phyloP scores from a whole-genome alignment of 495 filamentous ascomycete genomes.

The Podospora pseudocomata region DNA sequence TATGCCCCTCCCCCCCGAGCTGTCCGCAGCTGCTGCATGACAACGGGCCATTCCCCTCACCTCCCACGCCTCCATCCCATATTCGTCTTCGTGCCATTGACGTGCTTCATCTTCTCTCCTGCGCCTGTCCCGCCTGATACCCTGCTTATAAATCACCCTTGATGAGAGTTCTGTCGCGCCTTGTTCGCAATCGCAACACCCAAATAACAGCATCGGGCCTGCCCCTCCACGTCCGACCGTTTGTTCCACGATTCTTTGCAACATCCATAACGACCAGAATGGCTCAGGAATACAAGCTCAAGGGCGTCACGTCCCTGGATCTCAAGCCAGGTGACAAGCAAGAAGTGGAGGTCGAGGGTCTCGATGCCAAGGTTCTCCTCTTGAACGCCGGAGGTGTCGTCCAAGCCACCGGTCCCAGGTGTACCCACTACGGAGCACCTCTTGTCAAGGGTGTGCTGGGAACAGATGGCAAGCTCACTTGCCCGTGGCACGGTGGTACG shows the following conservation, averaged over 20 bases:
- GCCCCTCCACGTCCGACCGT: slow-evolving; percentile 6
- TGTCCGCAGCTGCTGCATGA: neutral
- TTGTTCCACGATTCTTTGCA: slow-evolving; percentile 9
- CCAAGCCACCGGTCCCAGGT: slow-evolving; percentile 78
- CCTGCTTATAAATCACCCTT: slow-evolving; percentile 2
- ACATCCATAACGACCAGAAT: slow-evolving; percentile 27
- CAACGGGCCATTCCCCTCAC: neutral
- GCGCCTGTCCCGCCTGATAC: slow-evolving; percentile 2
- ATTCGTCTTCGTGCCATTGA: slow-evolving; percentile 2
- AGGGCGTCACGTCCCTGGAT: slow-evolving; percentile 66
- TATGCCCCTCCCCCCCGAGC: neutral
- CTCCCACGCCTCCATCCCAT: neutral
- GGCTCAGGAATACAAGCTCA: slow-evolving; percentile 80
- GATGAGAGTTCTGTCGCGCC: neutral
- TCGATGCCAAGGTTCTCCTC: slow-evolving; percentile 82
- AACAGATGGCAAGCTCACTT: slow-evolving; percentile 77
- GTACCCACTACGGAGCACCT: slow-evolving; percentile 91
- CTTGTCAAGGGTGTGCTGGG: slow-evolving; percentile 78
- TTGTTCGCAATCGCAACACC: neutral
- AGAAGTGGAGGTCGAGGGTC: slow-evolving; percentile 85
- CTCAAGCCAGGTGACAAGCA: slow-evolving; percentile 76
- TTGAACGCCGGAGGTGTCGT: slow-evolving; percentile 69
- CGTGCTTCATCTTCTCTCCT: neutral
- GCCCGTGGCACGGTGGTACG: slow-evolving; percentile 91
- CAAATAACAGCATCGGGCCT: neutral